Evolutionary conservation across 768 basidiomycete species (phyloP), one percentile per base, ranked within the genome.

Genomic region (Hygrocybe punicea): DNA sequence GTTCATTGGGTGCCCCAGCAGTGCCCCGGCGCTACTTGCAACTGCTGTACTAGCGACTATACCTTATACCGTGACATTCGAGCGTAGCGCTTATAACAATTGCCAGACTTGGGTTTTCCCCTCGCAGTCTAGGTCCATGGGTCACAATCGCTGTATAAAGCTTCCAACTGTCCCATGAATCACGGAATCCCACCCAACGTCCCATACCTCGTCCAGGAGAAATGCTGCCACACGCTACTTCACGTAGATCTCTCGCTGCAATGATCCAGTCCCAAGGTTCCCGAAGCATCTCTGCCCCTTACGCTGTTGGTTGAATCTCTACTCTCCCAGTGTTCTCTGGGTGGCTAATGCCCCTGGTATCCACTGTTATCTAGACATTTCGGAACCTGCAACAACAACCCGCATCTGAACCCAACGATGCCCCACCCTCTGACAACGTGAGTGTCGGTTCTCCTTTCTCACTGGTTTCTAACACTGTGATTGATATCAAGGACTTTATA

Each of bases 401-500:
- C 1, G 58, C 69, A 46, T 67, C 66, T 29, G 72, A 76, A 40
- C 60, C 66, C 16, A 78, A 81, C 24, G 78, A 79, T 16, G 42
- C 64, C 9, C 73, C 75, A 2, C 67, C 76, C 5, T 71, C 83
- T 25, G 81, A 83, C 51, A 82, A 84, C 68, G 85, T 83, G 62
- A 60, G 78, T 45, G n/a, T 58, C 50, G n/a, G n/a, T 36, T 60
- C 47, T 51, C 36, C 60, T 58, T 63, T 55, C 56, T 50, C n/a
- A 29, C 2, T 37, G 23, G 19, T 7, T 29, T 58, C 14, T 33
- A 9, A 55, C 44, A 16, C 9, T 29, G 7, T 11, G 19, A 10
- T 25, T 16, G 16, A 37, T 33, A 34, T 21, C 33, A 69, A 98
- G 93, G 97, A 98, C 69, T 95, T 99, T 66, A 94, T 99, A 66